phyloP scores from a whole-genome alignment of 805 yeast species.

The Wilhelminamyces savonicus region DNA sequence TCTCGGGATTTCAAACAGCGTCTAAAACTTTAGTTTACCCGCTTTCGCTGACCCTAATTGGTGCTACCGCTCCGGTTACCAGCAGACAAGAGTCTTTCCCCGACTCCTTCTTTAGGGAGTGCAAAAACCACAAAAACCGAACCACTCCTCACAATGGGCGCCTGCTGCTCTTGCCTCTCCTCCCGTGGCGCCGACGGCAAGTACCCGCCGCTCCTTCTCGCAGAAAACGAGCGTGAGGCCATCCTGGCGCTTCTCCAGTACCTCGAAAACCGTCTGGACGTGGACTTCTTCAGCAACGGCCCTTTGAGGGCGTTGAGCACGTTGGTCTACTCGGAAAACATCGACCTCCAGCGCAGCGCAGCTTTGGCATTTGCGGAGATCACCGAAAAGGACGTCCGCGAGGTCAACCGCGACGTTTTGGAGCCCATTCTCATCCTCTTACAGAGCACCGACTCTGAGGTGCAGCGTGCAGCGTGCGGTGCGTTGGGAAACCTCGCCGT shows the following conservation, averaged over 20 bases:
- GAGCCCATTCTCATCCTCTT: slow-evolving; percentile 88
- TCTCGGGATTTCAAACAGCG: too few relatives aligned
- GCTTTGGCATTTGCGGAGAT: slow-evolving; percentile 98
- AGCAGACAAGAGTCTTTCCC: too few relatives aligned
- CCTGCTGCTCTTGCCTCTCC: slow-evolving; percentile 35
- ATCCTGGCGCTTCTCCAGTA: slow-evolving; percentile 84
- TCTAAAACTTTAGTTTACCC: too few relatives aligned
- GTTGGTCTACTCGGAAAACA: slow-evolving; percentile 88
- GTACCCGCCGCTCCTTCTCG: slow-evolving; percentile 71
- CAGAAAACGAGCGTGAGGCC: slow-evolving; percentile 96
- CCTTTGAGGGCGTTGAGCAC: slow-evolving; percentile 87
- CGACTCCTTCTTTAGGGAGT: too few relatives aligned
- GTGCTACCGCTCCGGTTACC: too few relatives aligned
- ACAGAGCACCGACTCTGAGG: slow-evolving; percentile 86
- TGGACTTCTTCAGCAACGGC: slow-evolving; percentile 83
- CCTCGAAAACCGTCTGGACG: slow-evolving; percentile 71
- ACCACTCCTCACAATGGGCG: slow-evolving; percentile 35
- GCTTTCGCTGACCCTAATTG: too few relatives aligned
- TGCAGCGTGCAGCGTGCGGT: slow-evolving; percentile 97
- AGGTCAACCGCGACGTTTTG: slow-evolving; percentile 83
- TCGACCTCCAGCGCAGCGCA: slow-evolving; percentile 93
- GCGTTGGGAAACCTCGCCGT: slow-evolving; percentile 98
- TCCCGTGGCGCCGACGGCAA: slow-evolving; percentile 47
- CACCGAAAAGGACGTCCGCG: slow-evolving; percentile 90
- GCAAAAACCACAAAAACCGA: too few relatives aligned